Evolutionary conservation across 176 grass and related monocot species (phyloP).

Genomic region (Musa itinerans): DNA sequence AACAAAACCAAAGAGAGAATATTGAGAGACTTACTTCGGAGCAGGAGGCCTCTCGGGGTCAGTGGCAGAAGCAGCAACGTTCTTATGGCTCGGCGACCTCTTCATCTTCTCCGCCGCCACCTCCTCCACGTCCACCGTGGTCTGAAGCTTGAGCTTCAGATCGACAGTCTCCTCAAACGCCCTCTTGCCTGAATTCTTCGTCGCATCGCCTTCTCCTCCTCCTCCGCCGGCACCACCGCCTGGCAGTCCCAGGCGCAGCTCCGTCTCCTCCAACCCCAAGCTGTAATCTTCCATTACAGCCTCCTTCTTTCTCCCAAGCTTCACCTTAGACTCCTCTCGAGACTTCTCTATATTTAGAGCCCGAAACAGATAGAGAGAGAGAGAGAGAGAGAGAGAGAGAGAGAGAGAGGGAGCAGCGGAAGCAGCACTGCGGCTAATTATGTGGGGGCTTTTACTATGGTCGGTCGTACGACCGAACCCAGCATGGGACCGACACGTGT

Average conservation of each 20-base stretch:
- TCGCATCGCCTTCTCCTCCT: slow-evolving; percentile 26
- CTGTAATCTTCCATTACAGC: slow-evolving; percentile 27
- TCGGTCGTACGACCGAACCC: neutral
- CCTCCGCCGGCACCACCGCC: slow-evolving; percentile 39
- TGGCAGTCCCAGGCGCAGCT: slow-evolving; percentile 81
- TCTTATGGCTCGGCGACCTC: slow-evolving; percentile 33
- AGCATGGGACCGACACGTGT: neutral
- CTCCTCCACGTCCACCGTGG: slow-evolving; percentile 36
- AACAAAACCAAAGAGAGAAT: neutral
- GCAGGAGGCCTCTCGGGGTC: slow-evolving; percentile 77
- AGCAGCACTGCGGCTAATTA: neutral
- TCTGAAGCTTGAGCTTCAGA: slow-evolving; percentile 73
- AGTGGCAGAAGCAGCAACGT: slow-evolving; percentile 23
- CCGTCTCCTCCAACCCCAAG: slow-evolving; percentile 67
- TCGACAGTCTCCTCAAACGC: slow-evolving; percentile 75
- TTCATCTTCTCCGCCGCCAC: slow-evolving; percentile 36
- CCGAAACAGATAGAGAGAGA: slow-evolving; percentile 23
- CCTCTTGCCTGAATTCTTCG: slow-evolving; percentile 63
- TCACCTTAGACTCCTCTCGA: slow-evolving; percentile 10
- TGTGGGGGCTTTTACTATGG: neutral
- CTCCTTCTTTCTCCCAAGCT: neutral
- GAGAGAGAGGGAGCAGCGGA: slow-evolving; percentile 25
- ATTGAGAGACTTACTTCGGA: slow-evolving; percentile 48
- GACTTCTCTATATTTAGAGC: slow-evolving; percentile 9
- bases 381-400: slow-evolving; percentile 20